Evolutionary conservation across 371 early-diverging fungal genomes (phyloP).

Genomic region (Phascolomyces articulosus): DNA sequence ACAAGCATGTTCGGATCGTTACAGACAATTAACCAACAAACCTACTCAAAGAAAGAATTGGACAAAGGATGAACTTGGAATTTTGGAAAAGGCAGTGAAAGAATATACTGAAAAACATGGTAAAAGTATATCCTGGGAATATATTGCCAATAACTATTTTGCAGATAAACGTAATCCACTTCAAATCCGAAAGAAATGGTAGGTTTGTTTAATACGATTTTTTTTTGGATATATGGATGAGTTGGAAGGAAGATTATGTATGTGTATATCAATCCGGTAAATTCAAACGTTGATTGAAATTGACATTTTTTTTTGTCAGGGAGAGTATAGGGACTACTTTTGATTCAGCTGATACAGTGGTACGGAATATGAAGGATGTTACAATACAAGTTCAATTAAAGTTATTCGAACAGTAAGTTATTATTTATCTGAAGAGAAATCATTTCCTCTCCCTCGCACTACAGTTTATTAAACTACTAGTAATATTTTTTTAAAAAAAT

Average conservation of each 20-base stretch:
- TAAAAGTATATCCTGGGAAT: background rate
- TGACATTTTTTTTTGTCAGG: no score
- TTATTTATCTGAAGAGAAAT: no score
- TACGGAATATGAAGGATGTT: background rate
- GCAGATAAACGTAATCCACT: background rate
- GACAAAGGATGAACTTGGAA: conserved; percentile 5
- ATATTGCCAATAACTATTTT: background rate
- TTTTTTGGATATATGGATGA: no score
- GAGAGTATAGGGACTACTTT: background rate
- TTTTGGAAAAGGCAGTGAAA: background rate
- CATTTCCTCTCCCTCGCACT: no score
- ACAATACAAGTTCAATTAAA: background rate
- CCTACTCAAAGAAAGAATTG: background rate
- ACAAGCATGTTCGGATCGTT: background rate
- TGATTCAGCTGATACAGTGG: background rate
- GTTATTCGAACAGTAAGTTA: background rate
- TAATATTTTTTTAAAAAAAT: no score
- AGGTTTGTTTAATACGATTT: background rate
- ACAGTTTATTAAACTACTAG: no score
- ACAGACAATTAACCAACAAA: background rate
- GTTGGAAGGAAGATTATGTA: no score
- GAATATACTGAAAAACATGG: background rate
- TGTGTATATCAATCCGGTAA: no score
- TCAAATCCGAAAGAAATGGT: conserved; percentile 1
- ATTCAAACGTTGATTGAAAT: no score